Evolutionary conservation across 2,329 filamentous ascomycete species (phyloP).

Genomic region (Lomentospora prolificans): DNA sequence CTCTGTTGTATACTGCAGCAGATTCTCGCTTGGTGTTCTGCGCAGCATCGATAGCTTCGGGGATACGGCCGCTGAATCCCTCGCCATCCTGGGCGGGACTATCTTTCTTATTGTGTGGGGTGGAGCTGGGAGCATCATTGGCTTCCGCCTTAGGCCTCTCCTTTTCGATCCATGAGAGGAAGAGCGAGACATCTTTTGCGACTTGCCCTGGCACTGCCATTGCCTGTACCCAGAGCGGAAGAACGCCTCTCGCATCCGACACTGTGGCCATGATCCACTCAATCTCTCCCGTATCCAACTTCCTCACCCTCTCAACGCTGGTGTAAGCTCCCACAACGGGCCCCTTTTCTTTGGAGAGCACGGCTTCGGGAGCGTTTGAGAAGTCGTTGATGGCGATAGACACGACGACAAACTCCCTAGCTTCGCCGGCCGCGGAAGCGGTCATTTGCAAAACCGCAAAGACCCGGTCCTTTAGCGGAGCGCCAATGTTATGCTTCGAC

Average conservation of each 20-base stretch:
- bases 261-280: slow-evolving; percentile 75
- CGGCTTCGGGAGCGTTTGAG: slow-evolving; percentile 45
- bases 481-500: slow-evolving; percentile 55
- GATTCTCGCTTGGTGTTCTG: too few species aligned
- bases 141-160: slow-evolving; percentile 24
- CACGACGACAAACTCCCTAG: slow-evolving; percentile 45
- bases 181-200: slow-evolving; percentile 62
- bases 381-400: slow-evolving; percentile 38
- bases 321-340: slow-evolving; percentile 51
- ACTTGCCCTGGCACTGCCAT: slow-evolving; percentile 51
- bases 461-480: slow-evolving; percentile 50
- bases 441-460: slow-evolving; percentile 60
- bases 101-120: neutral
- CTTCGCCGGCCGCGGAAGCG: slow-evolving; percentile 23
- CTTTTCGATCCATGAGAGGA: slow-evolving; percentile 49
- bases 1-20: too few species aligned
- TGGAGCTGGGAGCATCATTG: neutral
- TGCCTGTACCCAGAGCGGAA: slow-evolving; percentile 60
- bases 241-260: slow-evolving; percentile 56
- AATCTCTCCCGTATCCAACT: slow-evolving; percentile 33
- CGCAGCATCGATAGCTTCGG: too few species aligned
- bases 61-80: too few species aligned
- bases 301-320: slow-evolving; percentile 52
- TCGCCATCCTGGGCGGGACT: neutral
- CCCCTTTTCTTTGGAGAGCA: slow-evolving; percentile 46